These are phyloP conservation scores for Cryptococcus sp. DNA, from an alignment of 1,284 basidiomycete genomes.

Conservation along the genomic window DNA sequence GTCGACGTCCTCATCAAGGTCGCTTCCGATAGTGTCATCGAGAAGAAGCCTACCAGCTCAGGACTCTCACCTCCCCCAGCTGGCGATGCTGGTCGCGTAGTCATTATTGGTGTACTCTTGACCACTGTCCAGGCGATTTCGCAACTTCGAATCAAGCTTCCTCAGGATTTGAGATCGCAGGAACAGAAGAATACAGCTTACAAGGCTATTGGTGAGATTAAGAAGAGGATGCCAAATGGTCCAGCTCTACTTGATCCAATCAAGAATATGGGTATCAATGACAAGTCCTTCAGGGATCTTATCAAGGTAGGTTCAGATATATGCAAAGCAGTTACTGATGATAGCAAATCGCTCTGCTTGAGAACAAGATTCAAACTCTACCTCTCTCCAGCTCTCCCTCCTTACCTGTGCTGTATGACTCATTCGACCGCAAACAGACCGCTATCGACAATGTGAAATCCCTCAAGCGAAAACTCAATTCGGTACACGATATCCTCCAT, in stretches of 20 bases:
- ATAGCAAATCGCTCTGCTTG: conserved; percentile 87
- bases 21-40: conserved; percentile 60
- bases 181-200: conserved; percentile 75
- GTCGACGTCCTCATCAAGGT: conserved; percentile 90
- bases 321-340: not conserved
- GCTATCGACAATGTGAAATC: conserved; percentile 65
- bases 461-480: conserved; percentile 77
- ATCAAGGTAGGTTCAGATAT: conserved; percentile 58
- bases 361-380: conserved; percentile 71
- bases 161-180: conserved; percentile 79
- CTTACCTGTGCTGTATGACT: conserved; percentile 71
- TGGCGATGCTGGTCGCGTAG: conserved; percentile 70
- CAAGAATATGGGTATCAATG: conserved; percentile 93
- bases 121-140: conserved; percentile 82
- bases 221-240: conserved; percentile 81
- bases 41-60: conserved; percentile 63
- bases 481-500: conserved; percentile 88
- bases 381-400: conserved; percentile 69
- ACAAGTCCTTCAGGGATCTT: conserved; percentile 84
- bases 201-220: conserved; percentile 86
- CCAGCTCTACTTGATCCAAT: conserved; percentile 86
- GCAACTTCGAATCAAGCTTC: conserved; percentile 79
- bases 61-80: conserved; percentile 65
- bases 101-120: conserved; percentile 84
- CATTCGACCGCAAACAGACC: conserved; percentile 73